These are phyloP conservation scores for Chimonanthus praecox DNA, from an alignment of 164 flowering plant genomes.

Conservation along the genomic window DNA sequence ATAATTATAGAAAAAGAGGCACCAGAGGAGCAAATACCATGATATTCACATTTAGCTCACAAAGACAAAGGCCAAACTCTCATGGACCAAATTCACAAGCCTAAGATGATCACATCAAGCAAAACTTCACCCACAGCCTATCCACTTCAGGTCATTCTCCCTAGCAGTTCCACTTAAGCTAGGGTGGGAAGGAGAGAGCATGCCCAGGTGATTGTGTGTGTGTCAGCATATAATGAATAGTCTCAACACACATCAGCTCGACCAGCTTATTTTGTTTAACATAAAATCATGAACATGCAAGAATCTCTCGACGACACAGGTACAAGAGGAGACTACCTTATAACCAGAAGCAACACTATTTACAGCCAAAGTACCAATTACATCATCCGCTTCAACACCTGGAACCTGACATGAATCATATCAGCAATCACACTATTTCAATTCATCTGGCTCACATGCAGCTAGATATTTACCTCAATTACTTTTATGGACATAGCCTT, in stretches of 20 bases:
- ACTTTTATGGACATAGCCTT: constrained; percentile 92
- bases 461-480: constrained; percentile 59
- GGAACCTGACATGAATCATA: constrained; percentile 56
- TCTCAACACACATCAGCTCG: background rate
- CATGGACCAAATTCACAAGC: no score
- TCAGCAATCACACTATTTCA: background rate
- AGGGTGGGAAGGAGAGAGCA: no score
- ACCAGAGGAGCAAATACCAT: no score
- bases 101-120: no score
- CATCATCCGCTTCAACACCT: constrained; percentile 99
- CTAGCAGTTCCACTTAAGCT: no score
- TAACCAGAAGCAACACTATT: constrained; percentile 77
- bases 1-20: no score
- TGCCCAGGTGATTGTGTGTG: no score
- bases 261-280: background rate
- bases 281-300: background rate
- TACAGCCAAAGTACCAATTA: constrained; percentile 88
- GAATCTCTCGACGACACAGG: no score
- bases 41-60: no score
- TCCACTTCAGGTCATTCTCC: no score
- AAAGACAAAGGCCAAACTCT: no score
- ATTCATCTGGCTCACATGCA: background rate
- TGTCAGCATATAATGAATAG: background rate
- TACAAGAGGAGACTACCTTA: constrained; percentile 43
- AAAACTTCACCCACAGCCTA: no score